Base-by-base conservation (phyloP, 768 basidiomycete genomes). In the Trametes coccinea region DNA sequence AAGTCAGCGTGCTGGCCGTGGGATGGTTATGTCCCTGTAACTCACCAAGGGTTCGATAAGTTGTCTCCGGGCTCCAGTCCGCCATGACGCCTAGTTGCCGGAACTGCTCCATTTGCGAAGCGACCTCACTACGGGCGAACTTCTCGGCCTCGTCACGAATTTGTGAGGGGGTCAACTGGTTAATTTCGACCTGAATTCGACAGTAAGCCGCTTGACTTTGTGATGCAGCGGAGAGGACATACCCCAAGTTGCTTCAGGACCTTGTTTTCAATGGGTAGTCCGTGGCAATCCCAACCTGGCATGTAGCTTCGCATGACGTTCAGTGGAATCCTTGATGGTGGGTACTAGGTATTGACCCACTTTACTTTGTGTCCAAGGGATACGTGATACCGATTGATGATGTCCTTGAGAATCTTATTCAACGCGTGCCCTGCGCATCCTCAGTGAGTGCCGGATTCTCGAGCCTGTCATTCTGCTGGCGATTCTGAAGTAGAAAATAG, bases 241-340 rank as follows among this genome's bases (percentile, higher is more conserved):
- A 92, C 92, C 57, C 84, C 81, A 30, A 96, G 79, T 27, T 89
- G 83, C 61, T 89, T 79, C 39, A 99, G 76, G 0, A 95, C 92
- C 69, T 97, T 98, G 66, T 93, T 93, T 73, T 98, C 96, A 62
- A 98, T 98, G 0, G 96, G 96, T 11, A 98, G 84, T 5, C 96
- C 96, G 72, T 99, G 96, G 69, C 96, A 98, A 70, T 99, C 96
- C 93, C 94, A 99, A 9, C 96, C 96, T 39, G 96, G 95, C 13
- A 91, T 74, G 75, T 95, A 98, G 69, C 96, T 98, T 37, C 3
- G 6, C 4, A 5, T 45, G 10, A 4, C 1, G 5, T 52, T 37
- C 62, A 22, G 44, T n/a, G 11, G 10, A 27, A 3, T 51, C 16
- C 16, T 13, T 47, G 22, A 22, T 22, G 58, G 11, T 9, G 31